Evolutionary conservation across 345 rosid species (phyloP), one percentile per base, ranked within the genome.

Genomic region (Abelmoschus esculentus): DNA sequence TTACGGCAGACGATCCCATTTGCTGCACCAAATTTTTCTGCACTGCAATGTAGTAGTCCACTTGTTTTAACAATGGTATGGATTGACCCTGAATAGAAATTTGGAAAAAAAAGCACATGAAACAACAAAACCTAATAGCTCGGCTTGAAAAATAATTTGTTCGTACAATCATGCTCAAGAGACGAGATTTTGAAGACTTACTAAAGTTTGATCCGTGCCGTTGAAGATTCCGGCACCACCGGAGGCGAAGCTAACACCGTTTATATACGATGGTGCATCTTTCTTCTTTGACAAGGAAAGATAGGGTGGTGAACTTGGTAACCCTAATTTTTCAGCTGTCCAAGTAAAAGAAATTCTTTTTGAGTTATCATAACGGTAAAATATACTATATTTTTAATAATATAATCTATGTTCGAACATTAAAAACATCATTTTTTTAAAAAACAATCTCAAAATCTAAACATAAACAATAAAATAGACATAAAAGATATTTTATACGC

Each of bases 221-320:
- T 85, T 80, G 74, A 92, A 83, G 81, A 92, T 89, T 18, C 87
- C 90, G 3, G 90, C 83, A 5, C 87, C 89, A 2, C 79, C 90
- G 0, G 93, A 86, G 74, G 91, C 91, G 40, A 89, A 89, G 80
- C 81, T 89, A 8, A 86, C 81, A 5, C 93, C 91, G 5, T 74
- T 75, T 4, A 78, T 59, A 68, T 76, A 73, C 0, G 81, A 70
- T 0, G 82, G 69, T 0, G 73, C 52, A 7, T 55, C 42, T 29
- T 75, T 78, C 70, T 40, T 47, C 34, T 68, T 61, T 17, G 14
- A 26, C 38, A 82, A 55, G 32, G 89, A 80, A 3, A 86, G 86
- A 73, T 85, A 86, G 3, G 95, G 87, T 6, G 88, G 88, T 1
- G 91, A 77, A 44, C 80, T 66, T 1, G 95, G 88, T 69, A 89